Evolutionary conservation across 176 grass and related monocot genomes (phyloP), one percentile per base, ranked within the genome.

Genomic region (bread wheat (Triticum aestivum)): DNA sequence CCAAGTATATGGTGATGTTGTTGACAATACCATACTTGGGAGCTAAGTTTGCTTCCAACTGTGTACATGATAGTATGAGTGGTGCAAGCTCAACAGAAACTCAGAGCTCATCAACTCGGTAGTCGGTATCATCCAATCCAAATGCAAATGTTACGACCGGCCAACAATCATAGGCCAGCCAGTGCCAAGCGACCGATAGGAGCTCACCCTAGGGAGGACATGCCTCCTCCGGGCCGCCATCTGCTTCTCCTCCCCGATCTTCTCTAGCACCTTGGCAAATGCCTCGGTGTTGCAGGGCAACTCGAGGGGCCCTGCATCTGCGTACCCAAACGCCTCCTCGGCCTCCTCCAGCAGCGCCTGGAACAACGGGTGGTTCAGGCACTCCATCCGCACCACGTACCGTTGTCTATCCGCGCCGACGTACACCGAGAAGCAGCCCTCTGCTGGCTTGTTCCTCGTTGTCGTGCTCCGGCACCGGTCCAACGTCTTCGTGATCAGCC

Each of bases 321-420:
- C 52, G 66, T 91, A 94, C 42, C 92, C 89, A 85, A 87, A 89
- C 71, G 6, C 89, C 84, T 76, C 82, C 84, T 89, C 87, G 20
- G 92, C 87, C 80, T 94, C 89, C 75, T 91, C 81, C 75, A 91
- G 87, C 59, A 94, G 81, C 65, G 45, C n/a, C 42, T 65, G 51
- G 77, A 94, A 94, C 64, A 91, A 81, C 37, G 71, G 84, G 77
- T 94, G 92, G 84, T 87, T 87, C 18, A 91, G 33, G 86, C 83
- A 89, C 77, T 85, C 89, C 17, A 65, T 94, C 52, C 76, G 86
- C 27, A 94, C 72, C 26, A 85, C 38, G 81, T 87, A 94, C 3
- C 89, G 87, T 45, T 89, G 86, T 77, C 77, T 69, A 6, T 12
- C 42, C 3, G 47, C 54, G 34, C 92, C 92, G 59, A 94, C 77